phyloP scores from a whole-genome alignment of 2,329 filamentous ascomycete species.

The Trichoderma sp. region DNA sequence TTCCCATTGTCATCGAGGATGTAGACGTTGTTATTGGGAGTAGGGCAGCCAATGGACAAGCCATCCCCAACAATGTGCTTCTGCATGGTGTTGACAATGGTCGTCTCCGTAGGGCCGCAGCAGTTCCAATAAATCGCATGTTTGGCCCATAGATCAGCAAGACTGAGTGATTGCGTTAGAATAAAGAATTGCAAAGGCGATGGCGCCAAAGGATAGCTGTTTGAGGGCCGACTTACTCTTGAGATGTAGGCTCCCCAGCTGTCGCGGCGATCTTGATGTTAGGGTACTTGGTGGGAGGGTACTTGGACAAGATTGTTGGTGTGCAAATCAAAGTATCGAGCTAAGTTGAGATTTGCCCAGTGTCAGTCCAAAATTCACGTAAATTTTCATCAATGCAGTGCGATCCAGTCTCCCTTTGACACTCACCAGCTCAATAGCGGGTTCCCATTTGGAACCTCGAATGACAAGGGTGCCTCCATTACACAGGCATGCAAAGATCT shows the following conservation, averaged over 20 bases:
- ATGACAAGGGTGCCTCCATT: conserved; percentile 61
- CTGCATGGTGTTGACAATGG: conserved; percentile 62
- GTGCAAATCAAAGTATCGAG: conserved; percentile 60
- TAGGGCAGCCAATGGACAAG: conserved; percentile 59
- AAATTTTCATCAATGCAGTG: not conserved
- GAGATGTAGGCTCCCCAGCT: conserved; percentile 58
- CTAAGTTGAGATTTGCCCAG: conserved; percentile 35
- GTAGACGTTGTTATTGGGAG: conserved; percentile 61
- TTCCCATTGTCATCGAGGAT: conserved; percentile 53
- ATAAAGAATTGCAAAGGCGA: not conserved
- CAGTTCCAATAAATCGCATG: conserved; percentile 57
- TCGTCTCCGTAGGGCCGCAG: conserved; percentile 64
- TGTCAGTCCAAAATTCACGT: conserved; percentile 6
- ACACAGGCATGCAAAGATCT: conserved; percentile 60
- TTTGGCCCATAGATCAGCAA: conserved; percentile 61
- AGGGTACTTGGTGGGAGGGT: conserved; percentile 50
- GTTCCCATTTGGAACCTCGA: conserved; percentile 54
- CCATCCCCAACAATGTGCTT: conserved; percentile 50
- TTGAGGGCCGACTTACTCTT: conserved; percentile 42
- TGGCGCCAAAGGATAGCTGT: not conserved
- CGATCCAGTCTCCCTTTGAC: not conserved
- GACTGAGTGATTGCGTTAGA: conserved; percentile 27
- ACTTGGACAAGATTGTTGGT: conserved; percentile 58
- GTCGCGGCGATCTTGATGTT: conserved; percentile 58
- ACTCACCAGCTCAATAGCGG: conserved; percentile 50